These are phyloP conservation scores for Cordyceps cicadae DNA, from an alignment of 2,329 filamentous ascomycete species.

Conservation along the genomic window DNA sequence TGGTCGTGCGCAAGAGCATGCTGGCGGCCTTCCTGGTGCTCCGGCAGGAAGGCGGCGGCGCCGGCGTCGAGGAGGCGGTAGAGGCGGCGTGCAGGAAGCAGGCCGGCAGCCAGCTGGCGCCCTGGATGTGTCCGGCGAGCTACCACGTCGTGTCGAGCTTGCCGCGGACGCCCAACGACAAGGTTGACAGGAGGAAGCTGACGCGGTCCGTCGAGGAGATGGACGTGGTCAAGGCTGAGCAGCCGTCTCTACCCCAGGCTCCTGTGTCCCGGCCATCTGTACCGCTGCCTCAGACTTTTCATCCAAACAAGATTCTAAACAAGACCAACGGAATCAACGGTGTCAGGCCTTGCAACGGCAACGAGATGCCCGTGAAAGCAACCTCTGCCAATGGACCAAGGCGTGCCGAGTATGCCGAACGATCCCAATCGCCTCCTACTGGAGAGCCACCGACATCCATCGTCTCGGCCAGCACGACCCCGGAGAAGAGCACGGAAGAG, in stretches of 20 bases:
- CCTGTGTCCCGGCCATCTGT: background rate
- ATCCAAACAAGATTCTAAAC: background rate
- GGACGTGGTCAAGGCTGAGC: background rate
- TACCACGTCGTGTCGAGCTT: background rate
- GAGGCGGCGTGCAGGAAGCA: background rate
- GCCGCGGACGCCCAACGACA: slow-evolving; percentile 3
- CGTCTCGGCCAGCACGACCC: too few relatives aligned
- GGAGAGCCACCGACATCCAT: background rate
- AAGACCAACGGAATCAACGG: background rate
- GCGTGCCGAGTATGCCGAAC: background rate
- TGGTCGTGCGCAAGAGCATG: slow-evolving; percentile 30
- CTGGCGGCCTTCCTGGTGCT: background rate
- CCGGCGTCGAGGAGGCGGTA: background rate
- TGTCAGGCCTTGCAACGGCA: background rate
- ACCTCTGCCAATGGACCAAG: too few relatives aligned
- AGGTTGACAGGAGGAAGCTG: slow-evolving; percentile 1
- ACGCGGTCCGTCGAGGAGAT: background rate
- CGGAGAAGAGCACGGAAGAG: background rate
- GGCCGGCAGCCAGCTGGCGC: background rate
- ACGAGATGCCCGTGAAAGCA: too few relatives aligned
- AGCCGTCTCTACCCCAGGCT: background rate
- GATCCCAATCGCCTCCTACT: background rate
- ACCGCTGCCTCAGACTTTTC: too few relatives aligned
- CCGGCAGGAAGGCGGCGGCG: background rate
- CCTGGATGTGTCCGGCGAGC: slow-evolving; percentile 4